Base-by-base conservation (phyloP, 2,329 filamentous ascomycete genomes). In the Aspergillus sp. region DNA sequence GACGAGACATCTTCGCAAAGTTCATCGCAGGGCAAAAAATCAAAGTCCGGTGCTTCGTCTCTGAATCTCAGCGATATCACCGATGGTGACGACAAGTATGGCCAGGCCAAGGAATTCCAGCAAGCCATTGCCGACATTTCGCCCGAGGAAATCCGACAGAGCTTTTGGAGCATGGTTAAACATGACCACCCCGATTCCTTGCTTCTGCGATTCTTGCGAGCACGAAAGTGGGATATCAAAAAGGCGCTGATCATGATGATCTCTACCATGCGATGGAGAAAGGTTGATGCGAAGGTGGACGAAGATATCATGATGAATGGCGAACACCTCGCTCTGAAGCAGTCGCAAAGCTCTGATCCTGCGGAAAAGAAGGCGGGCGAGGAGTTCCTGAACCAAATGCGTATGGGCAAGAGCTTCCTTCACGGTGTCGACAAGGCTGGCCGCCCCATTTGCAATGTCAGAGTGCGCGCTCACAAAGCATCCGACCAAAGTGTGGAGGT, bases 151-250 rank as follows among this genome's bases (percentile, higher is more conserved):
- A 81, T 98, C 52, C 82, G 90, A 41, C 74, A 77, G 11, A 84
- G 90, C 0, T 86, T 97, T 61, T 97, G 93, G 93, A 79, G 73
- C 53, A 95, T 96, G 89, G 81, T 91, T 46, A 98, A 97, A 73
- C 85, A 93, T 58, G 93, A 98, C 61, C 82, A 97, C 62, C 93
- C 93, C 0, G 93, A 98, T 68, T 86, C 85, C 2, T 73, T 94
- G 12, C 71, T 91, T 11, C 71, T 95, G 45, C 82, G 90, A 34
- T 95, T 95, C 66, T 73, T 95, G 44, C 78, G 90, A 40, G 90
- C 90, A n/a, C 78, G 90, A 37, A 95, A 95, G 69, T 98, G 93
- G 93, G 89, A 98, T 61, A 83, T 95, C 12, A 85, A 95, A 40
- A 90, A 89, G 63, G 93, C 93, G 4, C 76, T 97, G 27, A 79